These are phyloP conservation scores for Cantharellus cinnabarinus DNA, from an alignment of 768 basidiomycete species.

Conservation along the genomic window DNA sequence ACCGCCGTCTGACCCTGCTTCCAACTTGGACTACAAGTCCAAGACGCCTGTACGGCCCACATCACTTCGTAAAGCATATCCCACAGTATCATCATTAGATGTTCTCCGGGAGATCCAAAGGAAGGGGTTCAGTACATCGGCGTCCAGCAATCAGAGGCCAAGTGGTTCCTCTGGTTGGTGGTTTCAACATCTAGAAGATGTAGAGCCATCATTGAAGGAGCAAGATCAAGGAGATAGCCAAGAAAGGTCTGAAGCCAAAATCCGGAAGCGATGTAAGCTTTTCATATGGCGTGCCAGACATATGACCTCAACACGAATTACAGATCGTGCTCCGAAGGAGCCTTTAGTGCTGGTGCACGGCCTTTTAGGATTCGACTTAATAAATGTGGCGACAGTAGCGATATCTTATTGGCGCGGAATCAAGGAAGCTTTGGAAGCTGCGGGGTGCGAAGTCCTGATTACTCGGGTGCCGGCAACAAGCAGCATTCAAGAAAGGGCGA, in stretches of 20 bases:
- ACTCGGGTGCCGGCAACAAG: conserved; percentile 88
- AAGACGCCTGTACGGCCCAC: not conserved
- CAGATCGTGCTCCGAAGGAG: not conserved
- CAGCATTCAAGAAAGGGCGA: conserved; percentile 70
- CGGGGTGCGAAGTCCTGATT: conserved; percentile 77
- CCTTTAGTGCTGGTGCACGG: not conserved
- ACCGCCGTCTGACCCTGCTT: not conserved
- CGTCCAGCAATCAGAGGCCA: not conserved
- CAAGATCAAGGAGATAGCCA: not conserved
- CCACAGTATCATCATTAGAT: not conserved
- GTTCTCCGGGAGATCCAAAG: not conserved
- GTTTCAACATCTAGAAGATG: not conserved
- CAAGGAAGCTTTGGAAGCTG: conserved; percentile 73
- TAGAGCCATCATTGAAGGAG: not conserved
- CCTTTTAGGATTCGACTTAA: not conserved
- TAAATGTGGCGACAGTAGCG: not conserved
- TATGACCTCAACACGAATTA: not conserved
- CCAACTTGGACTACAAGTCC: not conserved
- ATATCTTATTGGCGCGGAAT: conserved; percentile 96
- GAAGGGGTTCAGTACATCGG: not conserved
- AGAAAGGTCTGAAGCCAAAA: not conserved
- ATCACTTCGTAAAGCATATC: not conserved
- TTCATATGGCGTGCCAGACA: not conserved
- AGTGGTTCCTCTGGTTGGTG: not conserved
- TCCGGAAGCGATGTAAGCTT: not conserved